Evolutionary conservation across 345 rosid genomes (phyloP).

Genomic region (Hibiscus mutabilis): DNA sequence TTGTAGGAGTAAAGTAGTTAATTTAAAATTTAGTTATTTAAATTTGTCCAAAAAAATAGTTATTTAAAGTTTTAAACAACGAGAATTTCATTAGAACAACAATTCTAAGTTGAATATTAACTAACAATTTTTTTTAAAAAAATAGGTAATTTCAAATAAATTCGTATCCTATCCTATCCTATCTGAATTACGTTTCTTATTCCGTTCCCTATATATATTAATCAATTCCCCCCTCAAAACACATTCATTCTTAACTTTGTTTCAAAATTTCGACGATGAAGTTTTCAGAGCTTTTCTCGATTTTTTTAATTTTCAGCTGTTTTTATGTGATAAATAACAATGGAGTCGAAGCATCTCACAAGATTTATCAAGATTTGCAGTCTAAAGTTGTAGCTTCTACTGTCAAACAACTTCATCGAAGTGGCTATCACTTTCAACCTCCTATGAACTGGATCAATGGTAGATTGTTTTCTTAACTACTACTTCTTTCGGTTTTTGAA

Average conservation of each 20-base stretch:
- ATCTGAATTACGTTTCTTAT: too few relatives aligned
- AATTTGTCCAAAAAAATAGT: too few relatives aligned
- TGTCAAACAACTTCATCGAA: slow-evolving; percentile 42
- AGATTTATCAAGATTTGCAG: slow-evolving; percentile 32
- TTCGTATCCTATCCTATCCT: too few relatives aligned
- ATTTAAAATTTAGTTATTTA: too few relatives aligned
- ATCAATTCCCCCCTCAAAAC: not conserved
- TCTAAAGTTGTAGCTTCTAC: slow-evolving; percentile 14
- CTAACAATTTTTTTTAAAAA: too few relatives aligned
- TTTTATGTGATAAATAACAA: not conserved
- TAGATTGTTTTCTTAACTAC: not conserved
- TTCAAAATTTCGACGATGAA: not conserved
- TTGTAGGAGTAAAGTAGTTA: too few relatives aligned
- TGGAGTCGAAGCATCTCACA: slow-evolving; percentile 42
- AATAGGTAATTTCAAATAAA: too few relatives aligned
- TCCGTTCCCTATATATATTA: not conserved
- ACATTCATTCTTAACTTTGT: not conserved
- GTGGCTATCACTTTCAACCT: slow-evolving; percentile 81
- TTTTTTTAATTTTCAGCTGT: not conserved
- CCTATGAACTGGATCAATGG: slow-evolving; percentile 86
- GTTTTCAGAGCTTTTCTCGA: not conserved
- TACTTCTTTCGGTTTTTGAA: not conserved
- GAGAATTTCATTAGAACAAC: too few relatives aligned
- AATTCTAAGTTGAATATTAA: too few relatives aligned
- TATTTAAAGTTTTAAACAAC: too few relatives aligned